A percentile compares a stretch with the other conserved stretches of the same genome.
Evolutionary conservation across 805 yeast genomes (phyloP).

Genomic region (Ogataea paradorogensis): DNA sequence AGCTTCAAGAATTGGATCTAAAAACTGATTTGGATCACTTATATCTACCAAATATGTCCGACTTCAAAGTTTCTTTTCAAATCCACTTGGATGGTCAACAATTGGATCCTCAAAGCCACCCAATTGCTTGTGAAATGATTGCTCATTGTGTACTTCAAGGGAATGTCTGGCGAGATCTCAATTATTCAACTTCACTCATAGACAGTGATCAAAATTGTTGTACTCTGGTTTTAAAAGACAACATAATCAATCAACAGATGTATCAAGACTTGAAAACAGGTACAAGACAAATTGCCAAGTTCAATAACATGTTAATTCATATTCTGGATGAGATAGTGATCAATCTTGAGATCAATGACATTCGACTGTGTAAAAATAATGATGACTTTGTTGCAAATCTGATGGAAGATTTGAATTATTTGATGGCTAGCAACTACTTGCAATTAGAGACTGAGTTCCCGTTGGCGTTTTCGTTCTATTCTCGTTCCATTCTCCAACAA

Average conservation of each 20-base stretch:
- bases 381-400: constrained; percentile 4
- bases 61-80: constrained; percentile 9
- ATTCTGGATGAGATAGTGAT: constrained; percentile 9
- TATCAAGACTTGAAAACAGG: constrained; percentile 14
- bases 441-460: constrained; percentile 28
- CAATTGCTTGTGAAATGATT: constrained; percentile 19
- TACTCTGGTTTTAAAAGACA: constrained; percentile 12
- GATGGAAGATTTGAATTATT: constrained; percentile 27
- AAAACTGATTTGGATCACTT: neutral
- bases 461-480: constrained; percentile 28
- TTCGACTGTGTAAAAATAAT: constrained; percentile 3
- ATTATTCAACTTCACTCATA: constrained; percentile 7
- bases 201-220: constrained; percentile 5
- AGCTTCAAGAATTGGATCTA: neutral
- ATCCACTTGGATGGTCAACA: constrained; percentile 11
- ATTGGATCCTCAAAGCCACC: constrained; percentile 9
- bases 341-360: constrained; percentile 10
- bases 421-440: constrained; percentile 24
- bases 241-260: constrained; percentile 14
- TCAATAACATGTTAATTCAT: constrained; percentile 11
- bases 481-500: constrained; percentile 19
- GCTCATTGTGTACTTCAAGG: constrained; percentile 18
- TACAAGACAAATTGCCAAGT: constrained; percentile 8
- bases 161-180: constrained; percentile 14
- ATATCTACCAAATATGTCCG: constrained; percentile 11